A percentile compares a stretch with the other conserved stretches of the same genome.
Evolutionary conservation across 352 stramenopile species (phyloP).

Genomic region (Pythium plurisporium): DNA sequence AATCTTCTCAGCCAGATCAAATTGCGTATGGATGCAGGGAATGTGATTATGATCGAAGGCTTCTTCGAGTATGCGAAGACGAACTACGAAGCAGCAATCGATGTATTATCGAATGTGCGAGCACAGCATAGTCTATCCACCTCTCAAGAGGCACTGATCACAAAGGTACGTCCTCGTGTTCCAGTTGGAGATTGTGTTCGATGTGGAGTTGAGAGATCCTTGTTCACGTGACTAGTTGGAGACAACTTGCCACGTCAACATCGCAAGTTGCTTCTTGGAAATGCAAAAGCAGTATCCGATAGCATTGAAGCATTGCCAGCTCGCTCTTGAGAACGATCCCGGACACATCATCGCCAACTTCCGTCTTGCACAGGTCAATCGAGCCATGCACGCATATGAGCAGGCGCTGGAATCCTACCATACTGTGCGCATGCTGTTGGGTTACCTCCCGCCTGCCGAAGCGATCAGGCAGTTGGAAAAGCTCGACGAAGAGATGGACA

Average conservation of each 20-base stretch:
- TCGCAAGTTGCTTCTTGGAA: slow-evolving; percentile 51
- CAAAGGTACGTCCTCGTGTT: slow-evolving; percentile 11
- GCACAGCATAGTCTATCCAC: background rate
- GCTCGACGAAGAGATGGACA: slow-evolving; percentile 49
- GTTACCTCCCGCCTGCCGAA: background rate
- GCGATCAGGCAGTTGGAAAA: slow-evolving; percentile 8
- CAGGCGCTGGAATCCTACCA: slow-evolving; percentile 35
- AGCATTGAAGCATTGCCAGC: slow-evolving; percentile 38
- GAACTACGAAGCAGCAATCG: slow-evolving; percentile 37
- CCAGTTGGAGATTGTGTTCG: too few species aligned
- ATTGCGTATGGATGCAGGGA: slow-evolving; percentile 40
- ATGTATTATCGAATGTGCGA: background rate
- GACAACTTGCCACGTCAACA: slow-evolving; percentile 54
- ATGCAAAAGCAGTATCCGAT: slow-evolving; percentile 50
- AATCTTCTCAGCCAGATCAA: slow-evolving; percentile 30
- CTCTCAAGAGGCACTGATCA: background rate
- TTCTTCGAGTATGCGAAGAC: slow-evolving; percentile 58
- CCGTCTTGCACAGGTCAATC: slow-evolving; percentile 46
- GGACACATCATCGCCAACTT: slow-evolving; percentile 34
- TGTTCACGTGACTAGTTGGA: slow-evolving; percentile 29
- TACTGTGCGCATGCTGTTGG: background rate
- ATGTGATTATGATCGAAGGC: slow-evolving; percentile 56
- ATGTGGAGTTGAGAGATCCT: too few species aligned
- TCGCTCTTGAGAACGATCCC: slow-evolving; percentile 34
- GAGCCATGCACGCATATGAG: slow-evolving; percentile 46